These are phyloP conservation scores for Aureobasidium uvarum DNA, from an alignment of 2,329 filamentous ascomycete genomes.

Conservation along the genomic window DNA sequence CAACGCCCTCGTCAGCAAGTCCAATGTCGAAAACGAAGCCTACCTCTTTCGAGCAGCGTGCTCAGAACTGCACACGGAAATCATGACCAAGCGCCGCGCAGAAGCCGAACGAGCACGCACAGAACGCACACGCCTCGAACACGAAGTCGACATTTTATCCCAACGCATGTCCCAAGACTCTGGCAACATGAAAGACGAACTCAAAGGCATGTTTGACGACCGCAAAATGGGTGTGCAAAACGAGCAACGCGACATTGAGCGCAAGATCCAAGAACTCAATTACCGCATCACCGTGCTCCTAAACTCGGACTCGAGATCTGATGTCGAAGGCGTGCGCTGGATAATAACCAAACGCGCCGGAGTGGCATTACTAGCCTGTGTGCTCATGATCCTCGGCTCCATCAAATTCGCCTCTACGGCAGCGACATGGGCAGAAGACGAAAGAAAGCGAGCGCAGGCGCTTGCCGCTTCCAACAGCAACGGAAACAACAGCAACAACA, in stretches of 20 bases:
- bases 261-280: constrained; percentile 88
- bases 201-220: constrained; percentile 97
- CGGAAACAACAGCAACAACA: constrained; percentile 1
- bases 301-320: constrained; percentile 85
- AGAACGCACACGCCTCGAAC: constrained; percentile 81
- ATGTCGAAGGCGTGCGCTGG: constrained; percentile 91
- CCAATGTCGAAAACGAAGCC: constrained; percentile 86
- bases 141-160: constrained; percentile 89
- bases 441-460: constrained; percentile 40
- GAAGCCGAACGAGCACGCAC: constrained; percentile 79
- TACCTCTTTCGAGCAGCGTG: constrained; percentile 95
- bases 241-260: constrained; percentile 82
- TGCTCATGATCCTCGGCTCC: constrained; percentile 46
- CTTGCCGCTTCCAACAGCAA: background rate
- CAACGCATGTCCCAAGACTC: constrained; percentile 85
- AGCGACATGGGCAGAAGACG: constrained; percentile 42
- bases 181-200: constrained; percentile 75
- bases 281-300: constrained; percentile 92
- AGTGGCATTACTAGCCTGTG: constrained; percentile 54
- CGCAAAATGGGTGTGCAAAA: constrained; percentile 87
- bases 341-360: constrained; percentile 67
- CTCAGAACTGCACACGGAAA: constrained; percentile 83
- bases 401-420: constrained; percentile 44
- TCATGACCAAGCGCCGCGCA: constrained; percentile 71
- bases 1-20: constrained; percentile 79